These are phyloP conservation scores for Peterozyma toletana DNA, from an alignment of 805 yeast genomes.

Conservation along the genomic window DNA sequence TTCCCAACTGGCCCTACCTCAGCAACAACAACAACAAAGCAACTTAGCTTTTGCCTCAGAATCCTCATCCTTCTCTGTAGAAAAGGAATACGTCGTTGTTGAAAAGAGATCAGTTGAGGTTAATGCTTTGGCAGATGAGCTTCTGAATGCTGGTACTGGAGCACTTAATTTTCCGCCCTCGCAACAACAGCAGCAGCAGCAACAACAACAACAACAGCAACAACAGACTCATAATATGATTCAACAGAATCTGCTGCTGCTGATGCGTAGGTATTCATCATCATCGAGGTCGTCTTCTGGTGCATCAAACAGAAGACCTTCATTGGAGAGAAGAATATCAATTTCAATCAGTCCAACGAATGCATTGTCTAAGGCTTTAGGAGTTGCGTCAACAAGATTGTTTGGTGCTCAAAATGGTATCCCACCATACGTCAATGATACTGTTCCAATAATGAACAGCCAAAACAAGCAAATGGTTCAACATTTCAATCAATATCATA, in stretches of 20 bases:
- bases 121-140: slow-evolving; percentile 90
- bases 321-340: slow-evolving; percentile 58
- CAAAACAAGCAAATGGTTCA: slow-evolving; percentile 13
- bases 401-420: slow-evolving; percentile 43
- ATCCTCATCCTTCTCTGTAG: slow-evolving; percentile 42
- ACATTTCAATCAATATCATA: slow-evolving; percentile 17
- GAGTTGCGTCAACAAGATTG: slow-evolving; percentile 79
- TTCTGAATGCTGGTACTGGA: slow-evolving; percentile 56
- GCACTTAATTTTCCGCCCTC: slow-evolving; percentile 28
- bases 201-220: slow-evolving; percentile 8
- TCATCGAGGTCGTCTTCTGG: slow-evolving; percentile 40
- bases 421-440: slow-evolving; percentile 6
- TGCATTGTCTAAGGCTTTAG: slow-evolving; percentile 79
- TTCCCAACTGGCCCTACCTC: slow-evolving; percentile 34
- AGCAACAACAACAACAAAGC: slow-evolving; percentile 16
- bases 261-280: slow-evolving; percentile 24
- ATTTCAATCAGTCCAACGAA: slow-evolving; percentile 75
- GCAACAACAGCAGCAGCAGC: slow-evolving; percentile 9
- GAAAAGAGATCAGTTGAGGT: slow-evolving; percentile 94
- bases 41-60: not conserved
- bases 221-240: not conserved
- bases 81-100: slow-evolving; percentile 87
- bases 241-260: slow-evolving; percentile 10
- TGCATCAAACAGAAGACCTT: slow-evolving; percentile 49
- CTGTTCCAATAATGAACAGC: slow-evolving; percentile 3